Evolutionary conservation across 1,139 yeast genomes (phyloP), one percentile per base, ranked within the genome.

Genomic region (Geotrichum reessii): DNA sequence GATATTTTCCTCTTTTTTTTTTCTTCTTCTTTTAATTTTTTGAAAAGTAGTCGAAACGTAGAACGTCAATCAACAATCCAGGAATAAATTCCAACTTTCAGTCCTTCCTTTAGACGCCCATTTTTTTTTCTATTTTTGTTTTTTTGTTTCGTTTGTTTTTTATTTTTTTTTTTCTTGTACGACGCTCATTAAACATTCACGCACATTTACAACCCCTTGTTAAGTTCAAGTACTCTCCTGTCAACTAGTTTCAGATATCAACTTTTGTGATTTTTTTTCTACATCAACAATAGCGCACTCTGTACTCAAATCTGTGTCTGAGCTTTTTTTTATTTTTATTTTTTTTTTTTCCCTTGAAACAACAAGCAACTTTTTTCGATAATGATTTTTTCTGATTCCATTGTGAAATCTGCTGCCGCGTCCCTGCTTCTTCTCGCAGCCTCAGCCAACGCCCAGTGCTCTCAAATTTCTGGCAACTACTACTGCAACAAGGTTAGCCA

Each of bases 401-500:
- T 19, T 14, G 17, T 37, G 42, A 37, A 37, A n/a, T 37, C 42
- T 14, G 52, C 52, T 25, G 52, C 52, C 21, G 52, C 40, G 47
- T 17, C 54, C 17, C 52, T 51, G 46, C 48, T 46, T 24, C 19
- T 24, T 14, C 50, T 50, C 19, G 53, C 50, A n/a, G 55, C 50
- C 17, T 22, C 25, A 14, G 61, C 53, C 22, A 14, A 48, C 40
- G 58, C 61, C 7, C 55, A 31, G 44, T 70, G 73, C 65, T 58
- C 65, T 51, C 57, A 63, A 50, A 67, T 68, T 52, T 71, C 69
- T 55, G 97, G 97, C 64, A 90, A 89, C 80, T 87, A 86, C 78
- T 91, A 86, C 81, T 90, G 97, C 76, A 74, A 81, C 64, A 73
- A 82, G 63, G 87, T 90, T 61, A 69, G 76, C 62, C 90, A 88